A percentile compares a stretch with the other conserved stretches of the same genome.
Conservation (phyloP, 192 early-diverging fungal genomes). For the Linnemannia zychae region DNA sequence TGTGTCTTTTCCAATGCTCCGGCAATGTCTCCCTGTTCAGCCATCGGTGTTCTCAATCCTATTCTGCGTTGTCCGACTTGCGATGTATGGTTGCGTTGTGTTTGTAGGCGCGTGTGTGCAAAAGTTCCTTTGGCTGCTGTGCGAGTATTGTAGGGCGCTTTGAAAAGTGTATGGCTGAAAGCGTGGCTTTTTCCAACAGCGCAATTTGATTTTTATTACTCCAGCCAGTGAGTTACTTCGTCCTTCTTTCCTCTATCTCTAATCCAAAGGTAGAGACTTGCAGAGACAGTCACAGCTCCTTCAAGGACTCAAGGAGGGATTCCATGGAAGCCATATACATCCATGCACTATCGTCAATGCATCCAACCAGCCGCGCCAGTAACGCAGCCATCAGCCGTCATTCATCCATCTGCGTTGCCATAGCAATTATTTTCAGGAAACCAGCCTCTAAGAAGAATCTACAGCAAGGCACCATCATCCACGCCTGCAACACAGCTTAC, state of each 20-base stretch:
- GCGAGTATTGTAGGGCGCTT: neutral
- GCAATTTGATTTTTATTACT: slow-evolving; percentile 23
- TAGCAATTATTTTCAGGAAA: neutral
- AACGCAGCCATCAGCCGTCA: neutral
- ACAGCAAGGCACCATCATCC: neutral
- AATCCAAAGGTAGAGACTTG: slow-evolving; percentile 48
- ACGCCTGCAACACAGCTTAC: neutral
- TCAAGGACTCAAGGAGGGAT: neutral
- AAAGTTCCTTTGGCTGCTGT: neutral
- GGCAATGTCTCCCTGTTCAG: slow-evolving; percentile 27
- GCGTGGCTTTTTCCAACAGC: neutral
- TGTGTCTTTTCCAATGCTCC: slow-evolving; percentile 38
- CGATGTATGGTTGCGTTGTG: neutral
- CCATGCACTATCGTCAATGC: neutral
- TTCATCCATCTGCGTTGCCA: neutral
- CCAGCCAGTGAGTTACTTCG: neutral
- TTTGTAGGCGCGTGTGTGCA: neutral
- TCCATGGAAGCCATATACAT: slow-evolving; percentile 20
- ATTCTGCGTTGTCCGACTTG: no score
- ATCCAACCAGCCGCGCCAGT: neutral
- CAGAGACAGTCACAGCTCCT: slow-evolving; percentile 35
- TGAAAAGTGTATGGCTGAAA: no score
- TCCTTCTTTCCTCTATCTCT: slow-evolving; percentile 56
- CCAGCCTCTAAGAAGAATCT: neutral
- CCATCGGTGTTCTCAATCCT: neutral